Evolutionary conservation across 805 yeast genomes (phyloP).

Genomic region (Schizosaccharomyces japonicus): DNA sequence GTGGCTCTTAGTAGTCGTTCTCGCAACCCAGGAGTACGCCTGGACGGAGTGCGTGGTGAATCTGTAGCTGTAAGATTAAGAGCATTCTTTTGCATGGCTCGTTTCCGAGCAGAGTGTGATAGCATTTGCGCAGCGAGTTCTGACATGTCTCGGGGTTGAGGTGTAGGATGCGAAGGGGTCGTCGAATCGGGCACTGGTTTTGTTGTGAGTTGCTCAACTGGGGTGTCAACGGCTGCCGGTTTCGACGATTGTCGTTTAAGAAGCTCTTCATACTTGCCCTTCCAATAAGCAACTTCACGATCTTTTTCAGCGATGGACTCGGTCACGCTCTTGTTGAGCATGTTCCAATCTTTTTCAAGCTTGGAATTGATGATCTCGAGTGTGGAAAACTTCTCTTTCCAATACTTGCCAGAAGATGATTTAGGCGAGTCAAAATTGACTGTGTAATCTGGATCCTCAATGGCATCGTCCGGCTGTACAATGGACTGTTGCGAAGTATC

Average conservation of each 20-base stretch:
- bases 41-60: no score
- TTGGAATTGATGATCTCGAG: background rate
- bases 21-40: no score
- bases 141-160: background rate
- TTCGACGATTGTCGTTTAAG: background rate
- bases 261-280: background rate
- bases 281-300: background rate
- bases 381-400: background rate
- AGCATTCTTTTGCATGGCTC: background rate
- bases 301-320: background rate
- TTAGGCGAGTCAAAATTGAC: background rate
- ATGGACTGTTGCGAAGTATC: background rate
- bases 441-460: background rate
- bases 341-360: background rate
- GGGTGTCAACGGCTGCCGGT: background rate
- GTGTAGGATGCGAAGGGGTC: background rate
- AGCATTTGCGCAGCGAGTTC: background rate
- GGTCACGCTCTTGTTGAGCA: background rate
- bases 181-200: background rate
- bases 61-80: no score
- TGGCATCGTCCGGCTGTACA: background rate
- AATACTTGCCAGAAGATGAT: constrained; percentile 1
- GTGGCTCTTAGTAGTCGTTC: background rate
- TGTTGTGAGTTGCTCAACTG: background rate
- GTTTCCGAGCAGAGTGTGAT: background rate